phyloP scores from a whole-genome alignment of 2,329 filamentous ascomycete genomes.

The Monosporascus sp. region DNA sequence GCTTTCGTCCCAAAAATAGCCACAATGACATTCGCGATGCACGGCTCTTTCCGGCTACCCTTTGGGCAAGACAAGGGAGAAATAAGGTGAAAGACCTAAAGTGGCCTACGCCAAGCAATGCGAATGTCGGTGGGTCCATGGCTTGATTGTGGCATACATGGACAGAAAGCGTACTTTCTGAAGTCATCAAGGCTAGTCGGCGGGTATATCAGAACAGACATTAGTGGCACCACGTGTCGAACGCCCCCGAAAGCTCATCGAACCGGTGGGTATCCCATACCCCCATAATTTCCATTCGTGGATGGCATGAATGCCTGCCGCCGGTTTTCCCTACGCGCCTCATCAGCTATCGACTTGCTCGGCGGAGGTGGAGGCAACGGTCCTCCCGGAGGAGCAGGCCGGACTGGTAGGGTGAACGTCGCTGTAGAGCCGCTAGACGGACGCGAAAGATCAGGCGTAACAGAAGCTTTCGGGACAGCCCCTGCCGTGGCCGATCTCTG shows the following conservation, averaged over 20 bases:
- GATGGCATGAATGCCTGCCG: constrained; percentile 50
- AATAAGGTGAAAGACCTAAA: background rate
- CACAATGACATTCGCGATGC: background rate
- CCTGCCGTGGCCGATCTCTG: constrained; percentile 47
- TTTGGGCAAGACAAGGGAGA: background rate
- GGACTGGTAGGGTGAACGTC: constrained; percentile 60
- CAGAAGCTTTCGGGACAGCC: constrained; percentile 44
- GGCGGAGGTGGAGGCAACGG: constrained; percentile 57
- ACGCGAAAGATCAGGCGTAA: constrained; percentile 28
- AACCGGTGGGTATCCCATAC: constrained; percentile 29
- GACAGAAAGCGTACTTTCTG: background rate
- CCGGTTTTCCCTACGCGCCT: constrained; percentile 46
- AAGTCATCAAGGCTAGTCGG: background rate
- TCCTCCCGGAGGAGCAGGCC: constrained; percentile 55
- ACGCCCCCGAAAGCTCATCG: constrained; percentile 13
- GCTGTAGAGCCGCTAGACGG: constrained; percentile 39
- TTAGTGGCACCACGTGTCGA: background rate
- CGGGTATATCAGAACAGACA: background rate
- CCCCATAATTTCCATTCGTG: constrained; percentile 34
- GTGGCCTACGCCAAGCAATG: background rate
- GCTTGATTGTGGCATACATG: background rate
- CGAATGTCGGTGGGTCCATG: background rate
- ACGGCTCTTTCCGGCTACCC: background rate
- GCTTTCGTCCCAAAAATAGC: background rate
- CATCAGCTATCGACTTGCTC: constrained; percentile 52